Evolutionary conservation across 2,329 filamentous ascomycete genomes (phyloP).

Genomic region (Escovopsis weberi): DNA sequence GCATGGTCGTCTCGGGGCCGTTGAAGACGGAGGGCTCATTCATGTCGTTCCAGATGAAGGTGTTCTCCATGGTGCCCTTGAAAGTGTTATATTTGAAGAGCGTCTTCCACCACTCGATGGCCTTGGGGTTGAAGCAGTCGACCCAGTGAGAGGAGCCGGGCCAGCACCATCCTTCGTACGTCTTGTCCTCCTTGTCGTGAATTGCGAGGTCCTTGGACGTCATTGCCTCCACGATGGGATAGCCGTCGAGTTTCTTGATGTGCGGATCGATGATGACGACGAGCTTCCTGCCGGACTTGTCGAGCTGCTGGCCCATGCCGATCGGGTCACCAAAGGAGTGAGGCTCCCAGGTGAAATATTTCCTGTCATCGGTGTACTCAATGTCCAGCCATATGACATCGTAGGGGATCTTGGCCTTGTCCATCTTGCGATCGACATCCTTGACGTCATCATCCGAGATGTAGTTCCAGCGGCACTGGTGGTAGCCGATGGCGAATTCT

Average conservation of each 20-base stretch:
- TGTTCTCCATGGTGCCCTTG: constrained; percentile 72
- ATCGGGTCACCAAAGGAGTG: constrained; percentile 77
- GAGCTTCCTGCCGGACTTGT: constrained; percentile 72
- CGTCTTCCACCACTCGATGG: constrained; percentile 77
- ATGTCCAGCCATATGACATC: constrained; percentile 99
- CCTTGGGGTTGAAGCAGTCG: constrained; percentile 88
- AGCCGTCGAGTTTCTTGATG: constrained; percentile 81
- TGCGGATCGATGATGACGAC: constrained; percentile 95
- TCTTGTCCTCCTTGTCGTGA: constrained; percentile 75
- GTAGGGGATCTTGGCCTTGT: constrained; percentile 89
- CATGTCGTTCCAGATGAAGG: constrained; percentile 99
- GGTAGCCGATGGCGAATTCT: constrained; percentile 83
- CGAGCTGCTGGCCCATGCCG: constrained; percentile 77
- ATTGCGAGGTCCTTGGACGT: constrained; percentile 73
- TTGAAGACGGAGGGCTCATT: constrained; percentile 99
- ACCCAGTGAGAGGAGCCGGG: constrained; percentile 94
- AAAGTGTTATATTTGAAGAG: constrained; percentile 83
- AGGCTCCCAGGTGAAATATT: constrained; percentile 96
- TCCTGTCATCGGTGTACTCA: constrained; percentile 91
- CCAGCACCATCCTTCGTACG: constrained; percentile 98
- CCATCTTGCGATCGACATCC: constrained; percentile 91
- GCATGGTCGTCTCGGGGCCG: constrained; percentile 95
- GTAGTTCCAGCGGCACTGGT: constrained; percentile 99
- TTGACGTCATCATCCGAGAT: constrained; percentile 93
- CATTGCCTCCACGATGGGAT: constrained; percentile 63